These are phyloP conservation scores for Micromonas pusilla DNA, from an alignment of 139 green algal genomes.

Conservation along the genomic window DNA sequence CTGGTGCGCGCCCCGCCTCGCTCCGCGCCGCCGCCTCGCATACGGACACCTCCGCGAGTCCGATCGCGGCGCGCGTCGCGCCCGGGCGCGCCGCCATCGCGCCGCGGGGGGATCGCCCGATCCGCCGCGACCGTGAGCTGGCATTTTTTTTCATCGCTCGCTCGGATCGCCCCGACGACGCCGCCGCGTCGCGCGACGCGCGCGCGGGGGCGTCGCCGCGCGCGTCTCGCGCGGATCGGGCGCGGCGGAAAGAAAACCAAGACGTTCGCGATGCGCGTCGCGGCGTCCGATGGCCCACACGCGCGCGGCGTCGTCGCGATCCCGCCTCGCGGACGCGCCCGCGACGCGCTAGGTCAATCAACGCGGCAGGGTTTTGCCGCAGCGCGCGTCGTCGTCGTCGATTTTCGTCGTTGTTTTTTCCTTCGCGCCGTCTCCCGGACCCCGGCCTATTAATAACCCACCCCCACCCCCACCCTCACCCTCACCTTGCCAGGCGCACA, in stretches of 20 bases:
- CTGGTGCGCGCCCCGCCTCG: not conserved
- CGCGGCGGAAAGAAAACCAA: too few relatives aligned
- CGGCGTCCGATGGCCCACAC: too few relatives aligned
- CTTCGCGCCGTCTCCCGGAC: not conserved
- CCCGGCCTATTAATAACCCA: not conserved
- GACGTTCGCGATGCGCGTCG: too few relatives aligned
- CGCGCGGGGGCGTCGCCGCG: too few relatives aligned
- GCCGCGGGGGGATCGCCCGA: too few relatives aligned
- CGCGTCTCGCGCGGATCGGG: too few relatives aligned
- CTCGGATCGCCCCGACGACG: too few relatives aligned
- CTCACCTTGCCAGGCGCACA: not conserved
- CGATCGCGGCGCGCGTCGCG: not conserved
- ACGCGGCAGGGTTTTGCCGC: not conserved
- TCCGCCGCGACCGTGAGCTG: too few relatives aligned
- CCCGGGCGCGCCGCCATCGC: too few relatives aligned
- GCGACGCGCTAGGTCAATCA: not conserved
- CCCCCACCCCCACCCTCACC: not conserved
- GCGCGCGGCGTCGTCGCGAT: too few relatives aligned
- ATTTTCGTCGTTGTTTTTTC: not conserved
- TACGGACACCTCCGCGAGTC: not conserved
- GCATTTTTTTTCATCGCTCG: too few relatives aligned
- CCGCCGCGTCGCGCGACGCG: too few relatives aligned
- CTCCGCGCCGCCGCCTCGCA: not conserved
- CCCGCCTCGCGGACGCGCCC: not conserved
- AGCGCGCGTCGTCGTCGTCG: not conserved